Percentiles rank a stretch among this genome's conserved stretches.
phyloP scores from a whole-genome alignment of 768 basidiomycete genomes.

The Leccinum uliginosum region DNA sequence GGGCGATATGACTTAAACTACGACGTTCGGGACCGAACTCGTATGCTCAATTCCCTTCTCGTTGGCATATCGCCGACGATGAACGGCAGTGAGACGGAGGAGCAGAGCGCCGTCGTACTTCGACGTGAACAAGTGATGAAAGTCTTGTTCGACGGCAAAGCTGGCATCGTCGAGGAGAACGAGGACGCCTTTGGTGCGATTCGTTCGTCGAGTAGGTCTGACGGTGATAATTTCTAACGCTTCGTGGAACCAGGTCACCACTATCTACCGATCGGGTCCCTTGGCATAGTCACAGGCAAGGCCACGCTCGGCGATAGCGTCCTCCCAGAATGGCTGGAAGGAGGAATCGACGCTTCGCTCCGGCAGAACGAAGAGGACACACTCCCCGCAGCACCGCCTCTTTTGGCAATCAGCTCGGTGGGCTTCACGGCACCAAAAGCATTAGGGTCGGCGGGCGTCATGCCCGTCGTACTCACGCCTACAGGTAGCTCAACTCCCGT shows the following conservation, averaged over 20 bases:
- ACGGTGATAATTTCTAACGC: constrained; percentile 1
- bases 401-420: constrained; percentile 40
- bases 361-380: constrained; percentile 64
- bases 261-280: constrained; percentile 55
- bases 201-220: background rate
- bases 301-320: constrained; percentile 37
- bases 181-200: constrained; percentile 34
- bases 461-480: constrained; percentile 59
- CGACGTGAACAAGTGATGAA: constrained; percentile 77
- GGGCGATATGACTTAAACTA: constrained; percentile 87
- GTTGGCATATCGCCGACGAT: constrained; percentile 45
- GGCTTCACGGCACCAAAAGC: constrained; percentile 24
- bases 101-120: constrained; percentile 69
- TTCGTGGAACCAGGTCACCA: constrained; percentile 30
- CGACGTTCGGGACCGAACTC: constrained; percentile 86
- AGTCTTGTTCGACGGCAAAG: constrained; percentile 78
- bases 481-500: constrained; percentile 43
- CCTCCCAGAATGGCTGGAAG: constrained; percentile 86
- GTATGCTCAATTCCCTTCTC: constrained; percentile 73
- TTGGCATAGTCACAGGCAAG: constrained; percentile 58
- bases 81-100: constrained; percentile 37
- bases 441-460: constrained; percentile 27
- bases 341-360: constrained; percentile 73
- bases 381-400: constrained; percentile 25
- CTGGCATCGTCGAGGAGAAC: constrained; percentile 37